phyloP scores from a whole-genome alignment of 192 early-diverging fungal genomes.

The Coemansia sp. region DNA sequence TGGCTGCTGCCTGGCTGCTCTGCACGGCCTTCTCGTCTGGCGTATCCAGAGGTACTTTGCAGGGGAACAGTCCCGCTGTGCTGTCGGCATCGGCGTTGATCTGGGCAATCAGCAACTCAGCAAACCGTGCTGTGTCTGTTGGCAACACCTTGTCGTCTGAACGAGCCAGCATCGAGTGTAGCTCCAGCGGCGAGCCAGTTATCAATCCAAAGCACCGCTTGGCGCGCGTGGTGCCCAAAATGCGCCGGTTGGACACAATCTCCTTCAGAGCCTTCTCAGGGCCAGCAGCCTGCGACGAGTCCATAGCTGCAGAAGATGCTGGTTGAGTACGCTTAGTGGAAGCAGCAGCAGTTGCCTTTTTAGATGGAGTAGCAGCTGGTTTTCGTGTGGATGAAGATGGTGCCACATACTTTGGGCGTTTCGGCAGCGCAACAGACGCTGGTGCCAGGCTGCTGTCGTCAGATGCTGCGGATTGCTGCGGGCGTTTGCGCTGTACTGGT shows the following conservation, averaged over 20 bases:
- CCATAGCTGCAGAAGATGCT: background rate
- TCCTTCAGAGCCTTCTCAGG: background rate
- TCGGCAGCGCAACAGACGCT: no score
- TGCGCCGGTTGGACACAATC: slow-evolving; percentile 9
- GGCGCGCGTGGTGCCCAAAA: slow-evolving; percentile 8
- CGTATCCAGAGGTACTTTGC: background rate
- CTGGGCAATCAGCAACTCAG: slow-evolving; percentile 14
- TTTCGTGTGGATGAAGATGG: no score
- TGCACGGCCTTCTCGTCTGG: slow-evolving; percentile 1
- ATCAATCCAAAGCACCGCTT: slow-evolving; percentile 4
- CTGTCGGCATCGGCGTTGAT: slow-evolving; percentile 5
- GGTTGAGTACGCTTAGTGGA: background rate
- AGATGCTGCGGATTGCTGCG: background rate
- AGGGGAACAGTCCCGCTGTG: background rate
- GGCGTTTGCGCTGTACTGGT: slow-evolving; percentile 14
- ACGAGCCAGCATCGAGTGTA: slow-evolving; percentile 9
- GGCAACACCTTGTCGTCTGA: slow-evolving; percentile 4
- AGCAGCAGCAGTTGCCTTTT: slow-evolving; percentile 2
- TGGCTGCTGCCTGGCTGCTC: slow-evolving; percentile 2
- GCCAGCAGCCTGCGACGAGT: no score
- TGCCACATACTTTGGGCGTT: no score
- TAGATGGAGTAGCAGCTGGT: no score
- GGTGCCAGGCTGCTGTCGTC: background rate
- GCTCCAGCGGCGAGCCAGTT: slow-evolving; percentile 10
- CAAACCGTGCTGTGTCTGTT: slow-evolving; percentile 13